Conservation (phyloP, 306 rosid species). For the Acacia confusa region DNA sequence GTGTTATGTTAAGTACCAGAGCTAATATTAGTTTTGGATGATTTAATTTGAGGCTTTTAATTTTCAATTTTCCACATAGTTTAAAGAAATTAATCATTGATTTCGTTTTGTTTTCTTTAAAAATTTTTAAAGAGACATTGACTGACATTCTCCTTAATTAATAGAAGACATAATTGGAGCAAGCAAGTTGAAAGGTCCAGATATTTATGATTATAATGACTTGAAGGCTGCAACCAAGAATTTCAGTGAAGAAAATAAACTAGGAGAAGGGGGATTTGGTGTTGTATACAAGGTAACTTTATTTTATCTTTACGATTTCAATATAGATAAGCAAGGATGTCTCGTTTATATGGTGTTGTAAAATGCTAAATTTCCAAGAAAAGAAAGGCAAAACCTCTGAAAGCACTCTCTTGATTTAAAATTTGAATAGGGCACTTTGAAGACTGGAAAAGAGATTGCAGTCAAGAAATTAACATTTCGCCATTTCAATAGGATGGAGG, state of each 20-base stretch:
- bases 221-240: slow-evolving; percentile 40
- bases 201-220: slow-evolving; percentile 32
- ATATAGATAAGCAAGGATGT: neutral
- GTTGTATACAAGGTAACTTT: neutral
- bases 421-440: neutral
- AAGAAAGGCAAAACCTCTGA: neutral
- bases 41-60: neutral
- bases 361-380: neutral
- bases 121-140: neutral
- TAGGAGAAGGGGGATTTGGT: neutral
- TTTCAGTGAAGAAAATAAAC: neutral
- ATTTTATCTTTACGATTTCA: neutral
- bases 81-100: neutral
- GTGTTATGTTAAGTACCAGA: no score
- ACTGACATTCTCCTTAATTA: neutral
- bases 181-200: slow-evolving; percentile 32
- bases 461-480: neutral
- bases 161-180: neutral
- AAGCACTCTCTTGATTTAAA: neutral
- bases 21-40: neutral
- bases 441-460: neutral
- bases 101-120: neutral
- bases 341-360: neutral
- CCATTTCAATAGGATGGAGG: neutral
- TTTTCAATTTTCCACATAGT: neutral